Evolutionary conservation across 140 eudicot species (phyloP).

Genomic region (Artemisia princeps): DNA sequence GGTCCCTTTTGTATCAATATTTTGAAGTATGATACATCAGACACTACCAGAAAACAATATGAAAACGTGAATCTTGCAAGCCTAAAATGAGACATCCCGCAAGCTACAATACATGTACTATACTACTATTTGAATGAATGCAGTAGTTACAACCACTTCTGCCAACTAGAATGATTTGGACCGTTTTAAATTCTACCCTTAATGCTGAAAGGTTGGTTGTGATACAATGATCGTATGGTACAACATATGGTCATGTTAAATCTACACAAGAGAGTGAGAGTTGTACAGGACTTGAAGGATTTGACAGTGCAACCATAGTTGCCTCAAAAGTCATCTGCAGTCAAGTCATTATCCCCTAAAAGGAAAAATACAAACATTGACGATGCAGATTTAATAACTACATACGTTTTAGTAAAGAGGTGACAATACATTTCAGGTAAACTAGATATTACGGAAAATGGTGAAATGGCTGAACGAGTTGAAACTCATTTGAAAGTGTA

Average conservation of each 20-base stretch:
- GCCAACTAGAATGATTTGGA: background rate
- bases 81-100: background rate
- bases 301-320: conserved; percentile 4
- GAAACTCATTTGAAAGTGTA: no score
- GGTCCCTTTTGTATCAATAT: background rate
- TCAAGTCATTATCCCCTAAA: background rate
- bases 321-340: conserved; percentile 1
- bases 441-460: no score
- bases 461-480: no score
- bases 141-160: background rate
- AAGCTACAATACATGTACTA: conserved; percentile 18
- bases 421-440: no score
- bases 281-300: background rate
- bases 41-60: background rate
- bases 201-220: background rate
- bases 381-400: background rate
- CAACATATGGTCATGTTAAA: background rate
- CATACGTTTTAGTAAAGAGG: background rate
- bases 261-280: background rate
- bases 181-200: background rate
- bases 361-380: background rate
- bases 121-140: background rate
- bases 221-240: background rate
- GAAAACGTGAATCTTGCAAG: background rate
- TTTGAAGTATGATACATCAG: conserved; percentile 9